Percentiles rank a stretch among this genome's conserved stretches.
phyloP scores from a whole-genome alignment of 805 yeast species.

The Zygosaccharomyces bisporus region DNA sequence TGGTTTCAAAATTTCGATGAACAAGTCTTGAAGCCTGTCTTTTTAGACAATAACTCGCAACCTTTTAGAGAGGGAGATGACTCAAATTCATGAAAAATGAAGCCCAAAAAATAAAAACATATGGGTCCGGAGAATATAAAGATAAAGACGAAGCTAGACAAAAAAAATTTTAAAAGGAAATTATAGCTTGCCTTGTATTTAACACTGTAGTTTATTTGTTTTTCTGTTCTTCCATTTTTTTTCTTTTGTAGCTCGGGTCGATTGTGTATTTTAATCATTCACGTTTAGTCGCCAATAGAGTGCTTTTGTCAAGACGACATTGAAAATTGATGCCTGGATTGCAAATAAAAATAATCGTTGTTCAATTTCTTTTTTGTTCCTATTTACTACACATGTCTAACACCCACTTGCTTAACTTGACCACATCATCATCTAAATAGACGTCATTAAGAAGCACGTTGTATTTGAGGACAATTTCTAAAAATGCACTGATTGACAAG shows the following conservation, averaged over 20 bases:
- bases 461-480: conserved; percentile 60
- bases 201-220: too few species aligned
- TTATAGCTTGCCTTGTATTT: too few species aligned
- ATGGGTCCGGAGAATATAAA: neutral
- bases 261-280: too few species aligned
- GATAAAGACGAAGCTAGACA: neutral
- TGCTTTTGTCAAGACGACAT: too few species aligned
- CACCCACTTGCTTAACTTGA: conserved; percentile 68
- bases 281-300: too few species aligned
- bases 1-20: conserved; percentile 96
- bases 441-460: conserved; percentile 63
- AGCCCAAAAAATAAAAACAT: neutral
- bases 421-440: conserved; percentile 57
- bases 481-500: conserved; percentile 58
- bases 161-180: too few species aligned
- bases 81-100: conserved; percentile 3
- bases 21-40: conserved; percentile 86
- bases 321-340: neutral
- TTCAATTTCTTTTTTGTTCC: neutral
- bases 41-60: conserved; percentile 52
- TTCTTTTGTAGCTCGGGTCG: too few species aligned
- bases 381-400: conserved; percentile 44
- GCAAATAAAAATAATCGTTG: neutral
- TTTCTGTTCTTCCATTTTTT: too few species aligned
- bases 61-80: conserved; percentile 10